Evolutionary conservation across 768 basidiomycete species (phyloP), one percentile per base, ranked within the genome.

Genomic region (Leccinellum luteum): DNA sequence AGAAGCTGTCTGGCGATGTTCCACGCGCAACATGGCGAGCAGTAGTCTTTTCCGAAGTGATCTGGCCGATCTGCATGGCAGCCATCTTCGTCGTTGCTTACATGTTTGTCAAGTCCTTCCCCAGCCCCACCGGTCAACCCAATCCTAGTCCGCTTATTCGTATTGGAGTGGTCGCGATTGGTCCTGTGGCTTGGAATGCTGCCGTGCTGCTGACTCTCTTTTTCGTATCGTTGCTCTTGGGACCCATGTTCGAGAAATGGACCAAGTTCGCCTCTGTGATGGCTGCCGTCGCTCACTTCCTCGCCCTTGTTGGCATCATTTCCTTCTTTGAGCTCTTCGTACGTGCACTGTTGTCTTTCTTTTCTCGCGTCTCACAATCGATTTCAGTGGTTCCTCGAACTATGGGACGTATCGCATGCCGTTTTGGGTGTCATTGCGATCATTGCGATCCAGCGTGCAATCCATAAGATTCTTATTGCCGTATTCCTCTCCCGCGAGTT

Each of bases 261-360:
- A 81, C 80, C 56, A 93, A 88, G 70, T 98, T 99, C 73, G 92
- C 90, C 27, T 87, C 94, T 3, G 80, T 93, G 47, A 92, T 97
- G 85, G 97, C 97, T n/a, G 83, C 86, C 19, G 72, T 94, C 55
- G 97, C 95, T 21, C 97, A 99, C 72, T 76, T 87, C 59, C 72
- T 88, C 15, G 84, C 88, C 19, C 79, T 99, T 53, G 61, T 98
- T 53, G 97, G 94, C 45, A 76, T 91, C 47, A 69, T 98, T 63
- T 86, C 81, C 0, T 95, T 96, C 81, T 98, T 98, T 66, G 96
- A 98, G 74, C 92, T 99, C 79, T 89, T 96, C 75, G 92, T 94
- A 73, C 65, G 92, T 84, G 21, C 47, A 48, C 23, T 13, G 14
- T 12, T 15, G 12, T 27, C 57, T 50, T 74, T 70, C 68, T 73